Percentiles rank a stretch among this genome's conserved stretches.
Conservation (phyloP, 805 yeast genomes). For the Naumovozyma castellii region DNA sequence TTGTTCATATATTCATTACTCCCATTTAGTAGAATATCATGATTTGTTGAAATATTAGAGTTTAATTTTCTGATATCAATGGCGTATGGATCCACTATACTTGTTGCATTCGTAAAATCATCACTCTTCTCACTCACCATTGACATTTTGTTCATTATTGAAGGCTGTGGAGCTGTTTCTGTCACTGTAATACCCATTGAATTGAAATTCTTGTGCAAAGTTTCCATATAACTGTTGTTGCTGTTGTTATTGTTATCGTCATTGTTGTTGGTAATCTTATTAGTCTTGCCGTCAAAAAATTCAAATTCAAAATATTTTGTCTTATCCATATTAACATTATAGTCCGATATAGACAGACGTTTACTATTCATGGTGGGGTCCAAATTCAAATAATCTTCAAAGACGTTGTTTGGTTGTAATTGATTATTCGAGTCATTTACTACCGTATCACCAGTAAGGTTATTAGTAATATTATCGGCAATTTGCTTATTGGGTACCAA, state of each 20-base stretch:
- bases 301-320: slow-evolving; percentile 27
- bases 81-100: not conserved
- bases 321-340: slow-evolving; percentile 14
- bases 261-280: slow-evolving; percentile 6
- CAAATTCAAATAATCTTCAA: not conserved
- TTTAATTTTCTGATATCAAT: not conserved
- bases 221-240: no score
- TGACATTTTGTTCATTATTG: slow-evolving; percentile 1
- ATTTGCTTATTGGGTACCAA: not conserved
- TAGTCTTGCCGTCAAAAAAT: slow-evolving; percentile 15
- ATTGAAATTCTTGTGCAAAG: no score
- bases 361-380: slow-evolving; percentile 3
- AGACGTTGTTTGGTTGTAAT: not conserved
- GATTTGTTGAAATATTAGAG: not conserved
- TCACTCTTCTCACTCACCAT: slow-evolving; percentile 2
- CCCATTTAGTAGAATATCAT: not conserved
- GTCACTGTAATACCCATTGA: no score
- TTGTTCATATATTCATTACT: not conserved
- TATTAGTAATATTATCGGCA: not conserved
- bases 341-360: slow-evolving; percentile 25
- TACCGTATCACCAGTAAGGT: not conserved
- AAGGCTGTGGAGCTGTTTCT: no score
- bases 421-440: not conserved
- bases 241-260: slow-evolving; percentile 5
- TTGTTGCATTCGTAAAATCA: not conserved